Evolutionary conservation across 1,139 yeast genomes (phyloP), one percentile per base, ranked within the genome.

Genomic region (Saccharomyces hybrid): DNA sequence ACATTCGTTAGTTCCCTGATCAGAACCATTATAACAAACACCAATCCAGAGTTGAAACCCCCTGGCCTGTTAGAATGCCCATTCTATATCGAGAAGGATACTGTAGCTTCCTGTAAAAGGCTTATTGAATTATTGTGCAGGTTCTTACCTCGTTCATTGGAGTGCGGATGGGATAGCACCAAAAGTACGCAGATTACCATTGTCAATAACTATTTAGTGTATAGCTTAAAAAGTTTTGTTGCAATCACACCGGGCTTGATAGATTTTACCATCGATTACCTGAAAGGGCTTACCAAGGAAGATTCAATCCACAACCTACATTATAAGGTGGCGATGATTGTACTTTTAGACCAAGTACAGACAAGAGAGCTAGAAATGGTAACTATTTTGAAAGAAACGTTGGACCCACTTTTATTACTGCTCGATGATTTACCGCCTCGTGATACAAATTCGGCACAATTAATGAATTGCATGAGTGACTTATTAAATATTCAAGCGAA

Each of bases 341-440:
- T 61, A 8, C 56, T 68, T n/a, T 52, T 66, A 54, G 57, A 59
- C 26, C 58, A 57, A 28, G 52, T 59, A 20, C 62, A 78, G 60
- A 86, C 87, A 61, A 83, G 81, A 61, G 96, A 89, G 66, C 78
- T 86, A 41, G 78, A 79, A 54, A 95, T 96, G 0, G 83, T 90
- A 11, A 76, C 78, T 55, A 63, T 77, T 28, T 76, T 90, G 77
- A 78, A 79, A 63, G 76, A 77, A 47, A 82, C 86, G 1, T 72
- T 91, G 34, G 59, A 49, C 2, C 57, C 61, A 13, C 54, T 63
- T 20, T 54, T 61, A 14, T 55, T 59, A 13, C 34, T 54, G 20
- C 50, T 61, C 13, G 56, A 61, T 48, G 31, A 50, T 7, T 49
- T 62, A 27, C 48, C 57, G 26, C 61, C 63, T 11, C 55, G 60